Evolutionary conservation across 176 grass and related monocot species (phyloP).

Genomic region (Aegilops speltoides): DNA sequence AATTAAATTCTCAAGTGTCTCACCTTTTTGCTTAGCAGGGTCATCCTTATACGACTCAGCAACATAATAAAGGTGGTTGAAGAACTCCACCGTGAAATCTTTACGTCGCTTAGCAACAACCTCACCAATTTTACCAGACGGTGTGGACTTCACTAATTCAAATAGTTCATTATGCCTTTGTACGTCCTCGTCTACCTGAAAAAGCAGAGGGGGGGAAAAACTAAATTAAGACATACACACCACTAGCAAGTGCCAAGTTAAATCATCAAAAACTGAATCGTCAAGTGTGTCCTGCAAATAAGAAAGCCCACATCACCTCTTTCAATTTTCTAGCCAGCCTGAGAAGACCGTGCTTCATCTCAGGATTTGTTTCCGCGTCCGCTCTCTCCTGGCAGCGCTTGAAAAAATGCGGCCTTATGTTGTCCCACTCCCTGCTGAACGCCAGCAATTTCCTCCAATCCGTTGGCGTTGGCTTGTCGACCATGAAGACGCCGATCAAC

Average conservation of each 20-base stretch:
- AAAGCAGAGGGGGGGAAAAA: neutral
- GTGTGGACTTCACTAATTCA: slow-evolving; percentile 61
- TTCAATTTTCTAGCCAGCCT: slow-evolving; percentile 79
- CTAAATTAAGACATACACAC: neutral
- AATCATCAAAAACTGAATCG: neutral
- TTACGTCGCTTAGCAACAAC: slow-evolving; percentile 70
- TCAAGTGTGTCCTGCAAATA: neutral
- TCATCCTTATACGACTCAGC: slow-evolving; percentile 74
- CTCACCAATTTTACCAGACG: slow-evolving; percentile 51
- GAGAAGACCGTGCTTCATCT: slow-evolving; percentile 82
- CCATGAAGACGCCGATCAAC: slow-evolving; percentile 82
- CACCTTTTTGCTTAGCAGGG: slow-evolving; percentile 64
- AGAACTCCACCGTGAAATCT: slow-evolving; percentile 96
- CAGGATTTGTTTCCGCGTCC: slow-evolving; percentile 61
- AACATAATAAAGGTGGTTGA: slow-evolving; percentile 76
- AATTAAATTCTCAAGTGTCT: neutral
- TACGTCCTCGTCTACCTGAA: slow-evolving; percentile 92
- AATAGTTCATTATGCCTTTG: slow-evolving; percentile 85
- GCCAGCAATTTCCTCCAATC: slow-evolving; percentile 91
- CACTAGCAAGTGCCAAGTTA: neutral
- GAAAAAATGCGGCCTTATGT: slow-evolving; percentile 76
- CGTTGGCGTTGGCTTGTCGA: slow-evolving; percentile 67
- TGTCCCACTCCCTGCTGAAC: slow-evolving; percentile 80
- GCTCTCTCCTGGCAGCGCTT: slow-evolving; percentile 71
- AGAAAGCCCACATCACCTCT: slow-evolving; percentile 49